Base-by-base conservation (phyloP, 2,329 filamentous ascomycete genomes). In the Aspergillus fumigatiaffinis region DNA sequence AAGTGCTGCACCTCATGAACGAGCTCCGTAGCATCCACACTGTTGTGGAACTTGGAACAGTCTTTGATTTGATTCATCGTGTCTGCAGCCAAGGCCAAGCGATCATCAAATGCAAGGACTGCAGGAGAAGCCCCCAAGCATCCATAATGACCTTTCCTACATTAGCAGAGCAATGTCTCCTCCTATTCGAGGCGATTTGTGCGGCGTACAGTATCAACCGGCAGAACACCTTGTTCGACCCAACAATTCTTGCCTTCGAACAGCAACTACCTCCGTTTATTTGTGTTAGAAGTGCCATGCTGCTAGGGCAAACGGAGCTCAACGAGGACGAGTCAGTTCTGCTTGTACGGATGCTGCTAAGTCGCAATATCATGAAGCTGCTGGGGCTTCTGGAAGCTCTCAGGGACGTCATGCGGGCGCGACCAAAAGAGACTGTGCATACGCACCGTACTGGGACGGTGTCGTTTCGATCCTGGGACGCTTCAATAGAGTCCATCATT, bases 121-220 rank as follows among this genome's bases (percentile, higher is more conserved):
- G 68, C 53, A 60, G 59, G 21, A 60, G 56, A 20, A 58, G 32
- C 14, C 54, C 61, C 1, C 63, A 64, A 26, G 59, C 64, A 3
- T 60, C 66, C 10, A 57, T 69, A 14, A 72, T 74, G 2, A 77
- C 76, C 1, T 63, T 80, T 23, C 77, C 76, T 2, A 66, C 74
- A 1, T 64, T 79, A 1, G 57, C 68, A 5, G 76, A 80, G 41
- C 63, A 66, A 23, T 70, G 65, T 50, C 60, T 70, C 5, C 60
- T 63, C 2, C 59, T 70, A 3, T 63, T 69, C 38, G 66, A 70
- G 41, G 68, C 66, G 0, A 58, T 64, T 7, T 69, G 68, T 44
- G 55, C 63, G 14, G 63, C 67, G 7, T 70, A 70, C 54, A 60
- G 60, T 10, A 63, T 70, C 38, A 61, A 58, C 12, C 60, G 60